Conservation (phyloP, 352 stramenopile genomes). For the Phytophthora agathidicida region DNA sequence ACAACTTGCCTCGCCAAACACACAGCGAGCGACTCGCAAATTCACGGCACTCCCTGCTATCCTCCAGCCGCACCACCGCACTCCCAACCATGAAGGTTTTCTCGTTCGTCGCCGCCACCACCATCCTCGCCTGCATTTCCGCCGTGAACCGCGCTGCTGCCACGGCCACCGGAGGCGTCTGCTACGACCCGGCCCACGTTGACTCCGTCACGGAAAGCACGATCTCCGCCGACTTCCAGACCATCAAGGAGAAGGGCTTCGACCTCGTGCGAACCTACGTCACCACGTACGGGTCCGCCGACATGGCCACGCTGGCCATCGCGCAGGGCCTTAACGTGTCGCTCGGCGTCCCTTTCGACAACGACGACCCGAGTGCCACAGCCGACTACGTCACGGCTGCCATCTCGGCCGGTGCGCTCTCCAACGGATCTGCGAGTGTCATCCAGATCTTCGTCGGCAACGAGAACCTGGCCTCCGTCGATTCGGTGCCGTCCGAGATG, state of each 20-base stretch:
- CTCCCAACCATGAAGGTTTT: conserved; percentile 38
- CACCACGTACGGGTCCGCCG: conserved; percentile 42
- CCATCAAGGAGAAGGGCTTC: conserved; percentile 56
- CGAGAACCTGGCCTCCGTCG: conserved; percentile 50
- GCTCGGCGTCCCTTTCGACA: conserved; percentile 53
- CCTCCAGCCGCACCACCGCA: background rate
- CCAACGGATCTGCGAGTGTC: conserved; percentile 40
- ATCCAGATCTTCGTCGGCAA: conserved; percentile 68
- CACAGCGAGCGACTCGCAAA: conserved; percentile 18
- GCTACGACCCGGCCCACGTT: conserved; percentile 55
- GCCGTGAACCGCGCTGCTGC: background rate
- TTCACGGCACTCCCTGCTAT: conserved; percentile 1
- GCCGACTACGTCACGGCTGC: conserved; percentile 44
- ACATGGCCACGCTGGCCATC: conserved; percentile 50
- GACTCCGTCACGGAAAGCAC: conserved; percentile 39
- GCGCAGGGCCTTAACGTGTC: conserved; percentile 53
- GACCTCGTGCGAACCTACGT: conserved; percentile 57
- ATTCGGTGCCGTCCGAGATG: conserved; percentile 44
- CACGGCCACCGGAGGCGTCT: conserved; percentile 37
- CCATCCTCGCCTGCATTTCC: conserved; percentile 11
- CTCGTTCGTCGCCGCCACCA: conserved; percentile 21
- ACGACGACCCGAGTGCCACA: conserved; percentile 34
- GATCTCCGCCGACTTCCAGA: conserved; percentile 48
- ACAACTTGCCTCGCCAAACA: conserved; percentile 31
- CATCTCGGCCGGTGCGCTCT: conserved; percentile 35